phyloP scores from a whole-genome alignment of 2,329 filamentous ascomycete species.

The Myriosclerotinia duriaeana region DNA sequence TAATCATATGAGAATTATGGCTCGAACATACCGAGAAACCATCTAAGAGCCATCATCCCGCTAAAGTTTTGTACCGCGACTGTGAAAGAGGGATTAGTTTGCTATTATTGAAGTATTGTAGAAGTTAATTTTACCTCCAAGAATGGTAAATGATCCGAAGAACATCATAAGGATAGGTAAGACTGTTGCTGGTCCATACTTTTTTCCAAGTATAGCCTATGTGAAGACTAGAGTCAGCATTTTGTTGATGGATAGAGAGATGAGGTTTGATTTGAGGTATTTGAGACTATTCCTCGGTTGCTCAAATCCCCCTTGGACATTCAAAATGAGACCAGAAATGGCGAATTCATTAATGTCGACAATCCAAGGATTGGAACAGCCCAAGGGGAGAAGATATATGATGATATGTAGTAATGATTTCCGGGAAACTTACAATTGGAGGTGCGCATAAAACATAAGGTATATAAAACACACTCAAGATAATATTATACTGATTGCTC shows the following conservation, averaged over 20 bases:
- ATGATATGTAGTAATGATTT: background rate
- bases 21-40: slow-evolving; percentile 57
- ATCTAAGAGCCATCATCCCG: slow-evolving; percentile 65
- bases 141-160: slow-evolving; percentile 64
- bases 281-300: background rate
- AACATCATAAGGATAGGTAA: slow-evolving; percentile 67
- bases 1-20: background rate
- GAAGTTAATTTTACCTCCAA: slow-evolving; percentile 25
- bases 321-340: background rate
- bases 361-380: background rate
- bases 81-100: slow-evolving; percentile 1
- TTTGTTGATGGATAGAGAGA: background rate
- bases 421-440: slow-evolving; percentile 47
- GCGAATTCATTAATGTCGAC: background rate
- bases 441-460: slow-evolving; percentile 71
- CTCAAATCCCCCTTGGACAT: background rate
- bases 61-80: slow-evolving; percentile 58
- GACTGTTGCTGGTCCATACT: slow-evolving; percentile 61
- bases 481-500: slow-evolving; percentile 64
- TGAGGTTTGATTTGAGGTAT: background rate
- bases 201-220: slow-evolving; percentile 62
- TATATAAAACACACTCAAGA: slow-evolving; percentile 71
- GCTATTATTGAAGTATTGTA: background rate
- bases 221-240: slow-evolving; percentile 17
- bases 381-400: background rate